Conservation (phyloP, 805 yeast species). For the Myxozyma melibiosi region DNA sequence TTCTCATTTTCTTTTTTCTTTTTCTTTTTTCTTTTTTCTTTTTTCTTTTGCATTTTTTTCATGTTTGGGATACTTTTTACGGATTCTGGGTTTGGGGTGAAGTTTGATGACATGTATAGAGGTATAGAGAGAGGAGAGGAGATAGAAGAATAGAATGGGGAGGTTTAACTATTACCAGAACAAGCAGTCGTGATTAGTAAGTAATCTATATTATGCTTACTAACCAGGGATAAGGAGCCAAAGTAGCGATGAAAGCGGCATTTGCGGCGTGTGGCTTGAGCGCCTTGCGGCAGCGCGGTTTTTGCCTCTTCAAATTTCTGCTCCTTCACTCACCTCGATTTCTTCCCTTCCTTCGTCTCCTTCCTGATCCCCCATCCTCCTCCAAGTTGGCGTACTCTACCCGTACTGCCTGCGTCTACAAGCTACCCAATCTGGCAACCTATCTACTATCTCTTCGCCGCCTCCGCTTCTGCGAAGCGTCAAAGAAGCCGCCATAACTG, state of each 20-base stretch:
- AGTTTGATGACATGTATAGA: not conserved
- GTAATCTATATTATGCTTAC: not conserved
- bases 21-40: not conserved
- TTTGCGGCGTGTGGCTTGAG: no score
- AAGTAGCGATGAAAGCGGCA: no score
- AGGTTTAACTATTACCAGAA: not conserved
- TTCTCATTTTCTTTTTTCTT: not conserved
- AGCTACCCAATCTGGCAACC: slow-evolving; percentile 35
- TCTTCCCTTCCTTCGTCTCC: not conserved
- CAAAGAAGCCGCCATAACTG: slow-evolving; percentile 40
- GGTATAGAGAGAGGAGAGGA: not conserved
- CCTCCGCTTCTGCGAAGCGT: slow-evolving; percentile 36
- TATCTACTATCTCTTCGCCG: slow-evolving; percentile 17
- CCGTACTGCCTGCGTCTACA: slow-evolving; percentile 12
- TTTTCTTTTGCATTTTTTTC: not conserved
- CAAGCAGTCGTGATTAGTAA: not conserved
- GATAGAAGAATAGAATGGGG: not conserved
- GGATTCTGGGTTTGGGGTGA: not conserved
- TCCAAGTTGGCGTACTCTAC: slow-evolving; percentile 17
- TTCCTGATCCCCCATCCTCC: not conserved
- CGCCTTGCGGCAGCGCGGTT: no score
- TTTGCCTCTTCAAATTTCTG: not conserved
- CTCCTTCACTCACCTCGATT: not conserved
- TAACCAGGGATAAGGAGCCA: no score
- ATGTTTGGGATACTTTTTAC: slow-evolving; percentile 4